Base-by-base conservation (phyloP, 2,329 filamentous ascomycete genomes). In the Zymoseptoria pseudotritici region DNA sequence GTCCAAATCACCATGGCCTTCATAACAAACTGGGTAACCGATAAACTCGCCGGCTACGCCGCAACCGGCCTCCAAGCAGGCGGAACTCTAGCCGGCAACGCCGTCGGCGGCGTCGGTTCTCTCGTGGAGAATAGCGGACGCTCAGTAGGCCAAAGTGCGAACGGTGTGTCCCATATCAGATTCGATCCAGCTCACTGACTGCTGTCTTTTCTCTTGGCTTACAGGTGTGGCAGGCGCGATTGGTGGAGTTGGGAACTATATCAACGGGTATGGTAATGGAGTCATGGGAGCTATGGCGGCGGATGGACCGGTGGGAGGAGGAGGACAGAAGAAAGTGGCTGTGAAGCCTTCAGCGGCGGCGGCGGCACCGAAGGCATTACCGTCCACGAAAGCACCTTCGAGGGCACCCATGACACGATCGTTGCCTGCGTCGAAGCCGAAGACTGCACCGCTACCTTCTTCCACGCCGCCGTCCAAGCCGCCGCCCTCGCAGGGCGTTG, bases 21-120 rank as follows among this genome's bases (percentile, higher is more conserved):
- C 57, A 67, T 71, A 13, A 67, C 69, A 54, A 65, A 72, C 56
- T 69, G 69, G 66, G 68, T 69, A n/a, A 58, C 65, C 42, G 68
- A 72, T 60, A 71, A 66, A 56, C 70, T 72, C 50, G 65, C 67
- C 51, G 66, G 66, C 60, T 70, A 70, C 62, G 63, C 72, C 24
- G 65, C 65, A 49, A 72, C 69, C 3, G 72, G 70, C 54, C 67
- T 75, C 22, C 70, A 74, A 59, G 72, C 72, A 13, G 73, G 71
- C 22, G 73, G 73, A 36, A 73, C 65, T n/a, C 56, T 74, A 36
- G 73, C 73, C 6, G 73, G 73, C 29, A 74, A 74, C 58, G 67
- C 72, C n/a, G 73, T 75, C 4, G 70, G 70, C 42, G 70, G 72
- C 26, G 70, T 71, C 13, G 73, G 73, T 17, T 66, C 59, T 24